Percentiles rank a stretch among this genome's conserved stretches.
Conservation (phyloP, 306 rosid species). For the Oemleria cerasiformis region DNA sequence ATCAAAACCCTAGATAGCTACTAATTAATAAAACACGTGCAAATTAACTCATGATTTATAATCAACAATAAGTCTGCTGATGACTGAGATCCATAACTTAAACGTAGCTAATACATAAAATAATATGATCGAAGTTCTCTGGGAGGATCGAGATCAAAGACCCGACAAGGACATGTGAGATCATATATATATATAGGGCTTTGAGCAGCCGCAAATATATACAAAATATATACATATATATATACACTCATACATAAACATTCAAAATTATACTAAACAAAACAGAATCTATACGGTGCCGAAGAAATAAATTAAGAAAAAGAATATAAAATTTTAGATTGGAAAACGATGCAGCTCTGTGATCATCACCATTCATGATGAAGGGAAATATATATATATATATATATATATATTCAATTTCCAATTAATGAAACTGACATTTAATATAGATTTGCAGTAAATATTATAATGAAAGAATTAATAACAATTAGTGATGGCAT, state of each 20-base stretch:
- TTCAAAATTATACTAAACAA: background rate
- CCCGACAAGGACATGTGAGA: slow-evolving; percentile 55
- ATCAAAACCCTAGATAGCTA: too few relatives aligned
- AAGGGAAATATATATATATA: slow-evolving; percentile 37
- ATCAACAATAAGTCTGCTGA: too few relatives aligned
- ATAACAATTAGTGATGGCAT: slow-evolving; percentile 29
- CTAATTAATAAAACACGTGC: too few relatives aligned
- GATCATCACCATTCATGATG: slow-evolving; percentile 1
- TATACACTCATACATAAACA: background rate
- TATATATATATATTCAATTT: slow-evolving; percentile 14
- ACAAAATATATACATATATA: too few relatives aligned
- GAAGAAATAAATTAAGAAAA: slow-evolving; percentile 37
- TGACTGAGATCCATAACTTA: background rate
- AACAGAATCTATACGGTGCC: slow-evolving; percentile 33
- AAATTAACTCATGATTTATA: too few relatives aligned
- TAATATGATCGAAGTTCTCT: slow-evolving; percentile 12
- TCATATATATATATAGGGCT: background rate
- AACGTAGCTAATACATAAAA: background rate
- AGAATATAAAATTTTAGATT: too few relatives aligned
- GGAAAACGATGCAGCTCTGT: too few relatives aligned
- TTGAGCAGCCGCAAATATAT: background rate
- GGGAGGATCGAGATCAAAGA: background rate
- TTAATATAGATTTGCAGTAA: slow-evolving; percentile 16
- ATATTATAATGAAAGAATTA: slow-evolving; percentile 8
- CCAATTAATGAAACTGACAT: slow-evolving; percentile 21